Conservation (phyloP, 1,139 yeast species). For the Yamadazyma pseudoaaseri region DNA sequence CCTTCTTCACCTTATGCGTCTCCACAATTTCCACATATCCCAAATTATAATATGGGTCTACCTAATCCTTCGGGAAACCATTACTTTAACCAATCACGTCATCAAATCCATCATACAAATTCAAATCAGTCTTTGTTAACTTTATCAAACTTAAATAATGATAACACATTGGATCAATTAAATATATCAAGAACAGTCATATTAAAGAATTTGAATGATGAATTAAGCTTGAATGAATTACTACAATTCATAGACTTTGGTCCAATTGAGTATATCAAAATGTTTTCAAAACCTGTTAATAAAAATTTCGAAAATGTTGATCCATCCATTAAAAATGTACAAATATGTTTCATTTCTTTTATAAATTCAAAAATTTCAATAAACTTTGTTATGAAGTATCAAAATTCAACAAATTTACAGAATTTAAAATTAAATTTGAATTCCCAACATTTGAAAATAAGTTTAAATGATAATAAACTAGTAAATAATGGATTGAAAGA, state of each 20-base stretch:
- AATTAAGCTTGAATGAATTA: constrained; percentile 29
- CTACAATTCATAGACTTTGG: constrained; percentile 39
- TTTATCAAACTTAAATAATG: constrained; percentile 13
- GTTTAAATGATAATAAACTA: constrained; percentile 26
- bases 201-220: constrained; percentile 28
- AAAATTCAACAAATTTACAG: constrained; percentile 25
- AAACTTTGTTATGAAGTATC: constrained; percentile 35
- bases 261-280: constrained; percentile 43
- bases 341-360: constrained; percentile 41
- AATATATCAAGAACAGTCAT: constrained; percentile 40
- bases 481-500: constrained; percentile 25
- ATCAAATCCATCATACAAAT: constrained; percentile 1
- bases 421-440: constrained; percentile 26
- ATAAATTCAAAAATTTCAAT: constrained; percentile 36
- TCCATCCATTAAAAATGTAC: constrained; percentile 13
- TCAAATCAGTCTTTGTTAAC: constrained; percentile 4
- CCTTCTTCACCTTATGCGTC: constrained; percentile 7
- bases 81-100: constrained; percentile 1
- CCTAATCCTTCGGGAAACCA: neutral
- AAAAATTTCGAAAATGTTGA: constrained; percentile 21
- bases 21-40: constrained; percentile 4
- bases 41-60: constrained; percentile 1
- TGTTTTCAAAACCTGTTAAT: constrained; percentile 33
- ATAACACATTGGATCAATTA: constrained; percentile 28
- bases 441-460: constrained; percentile 31